Percentiles rank a stretch among this genome's conserved stretches.
These are phyloP conservation scores for Brachypodium distachyon DNA, from an alignment of 202 grass and related monocot species.

Conservation along the genomic window DNA sequence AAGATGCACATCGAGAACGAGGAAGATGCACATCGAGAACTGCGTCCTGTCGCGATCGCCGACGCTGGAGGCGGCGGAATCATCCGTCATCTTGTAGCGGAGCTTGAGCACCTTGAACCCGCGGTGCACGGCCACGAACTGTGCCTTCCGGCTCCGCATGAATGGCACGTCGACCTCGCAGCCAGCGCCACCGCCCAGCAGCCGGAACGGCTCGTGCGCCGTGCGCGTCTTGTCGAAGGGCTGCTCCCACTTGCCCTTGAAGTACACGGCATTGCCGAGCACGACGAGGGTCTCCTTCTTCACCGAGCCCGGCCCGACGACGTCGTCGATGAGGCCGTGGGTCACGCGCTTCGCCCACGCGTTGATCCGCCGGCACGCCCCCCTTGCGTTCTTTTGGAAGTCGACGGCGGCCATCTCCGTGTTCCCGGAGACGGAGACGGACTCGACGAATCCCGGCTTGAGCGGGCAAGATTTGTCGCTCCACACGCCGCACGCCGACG, in stretches of 20 bases:
- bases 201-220: not conserved
- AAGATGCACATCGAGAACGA: not conserved
- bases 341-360: not conserved
- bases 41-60: too few relatives aligned
- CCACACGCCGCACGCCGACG: not conserved
- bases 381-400: not conserved
- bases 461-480: not conserved
- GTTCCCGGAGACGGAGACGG: not conserved
- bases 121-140: not conserved
- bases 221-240: not conserved
- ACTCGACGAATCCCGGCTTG: not conserved
- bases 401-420: not conserved
- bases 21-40: not conserved
- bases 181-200: not conserved
- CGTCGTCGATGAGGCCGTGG: not conserved
- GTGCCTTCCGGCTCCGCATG: not conserved
- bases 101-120: not conserved
- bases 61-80: too few relatives aligned
- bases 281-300: not conserved
- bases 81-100: not conserved
- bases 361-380: not conserved
- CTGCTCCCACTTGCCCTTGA: not conserved
- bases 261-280: not conserved
- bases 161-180: not conserved
- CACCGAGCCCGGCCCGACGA: not conserved